Conservation (phyloP, 2,329 filamentous ascomycete species). For the Diaporthe eres region DNA sequence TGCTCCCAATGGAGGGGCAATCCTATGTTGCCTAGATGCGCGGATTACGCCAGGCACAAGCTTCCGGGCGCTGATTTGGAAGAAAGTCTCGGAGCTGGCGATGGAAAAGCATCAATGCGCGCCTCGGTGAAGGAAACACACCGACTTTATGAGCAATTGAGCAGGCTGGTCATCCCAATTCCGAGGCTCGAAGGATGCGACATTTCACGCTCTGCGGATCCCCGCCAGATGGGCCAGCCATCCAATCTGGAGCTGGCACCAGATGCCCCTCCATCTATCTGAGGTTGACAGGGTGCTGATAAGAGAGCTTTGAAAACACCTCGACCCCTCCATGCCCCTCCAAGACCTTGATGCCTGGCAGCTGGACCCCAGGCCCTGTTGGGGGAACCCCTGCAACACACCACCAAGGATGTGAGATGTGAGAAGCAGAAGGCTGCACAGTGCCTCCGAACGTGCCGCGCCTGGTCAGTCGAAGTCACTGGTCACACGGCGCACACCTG, state of each 20-base stretch:
- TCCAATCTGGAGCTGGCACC: slow-evolving; percentile 34
- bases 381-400: slow-evolving; percentile 17
- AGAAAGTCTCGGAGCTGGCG: slow-evolving; percentile 9
- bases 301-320: slow-evolving; percentile 36
- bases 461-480: slow-evolving; percentile 33
- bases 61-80: not conserved
- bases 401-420: not conserved
- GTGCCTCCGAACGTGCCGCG: slow-evolving; percentile 31
- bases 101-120: not conserved
- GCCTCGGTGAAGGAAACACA: slow-evolving; percentile 36
- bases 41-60: not conserved
- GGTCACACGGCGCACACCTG: slow-evolving; percentile 31
- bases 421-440: slow-evolving; percentile 32
- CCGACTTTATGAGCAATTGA: slow-evolving; percentile 40
- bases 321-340: slow-evolving; percentile 42
- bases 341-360: slow-evolving; percentile 24
- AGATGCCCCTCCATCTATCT: slow-evolving; percentile 39
- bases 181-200: slow-evolving; percentile 30
- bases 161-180: slow-evolving; percentile 24
- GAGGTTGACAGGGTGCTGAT: slow-evolving; percentile 35
- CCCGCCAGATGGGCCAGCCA: slow-evolving; percentile 33
- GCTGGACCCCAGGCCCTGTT: slow-evolving; percentile 10
- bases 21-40: not conserved
- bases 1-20: slow-evolving; percentile 32
- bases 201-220: slow-evolving; percentile 33